Base-by-base conservation (phyloP, 2,329 filamentous ascomycete genomes). In the Acrodontium crateriforme region DNA sequence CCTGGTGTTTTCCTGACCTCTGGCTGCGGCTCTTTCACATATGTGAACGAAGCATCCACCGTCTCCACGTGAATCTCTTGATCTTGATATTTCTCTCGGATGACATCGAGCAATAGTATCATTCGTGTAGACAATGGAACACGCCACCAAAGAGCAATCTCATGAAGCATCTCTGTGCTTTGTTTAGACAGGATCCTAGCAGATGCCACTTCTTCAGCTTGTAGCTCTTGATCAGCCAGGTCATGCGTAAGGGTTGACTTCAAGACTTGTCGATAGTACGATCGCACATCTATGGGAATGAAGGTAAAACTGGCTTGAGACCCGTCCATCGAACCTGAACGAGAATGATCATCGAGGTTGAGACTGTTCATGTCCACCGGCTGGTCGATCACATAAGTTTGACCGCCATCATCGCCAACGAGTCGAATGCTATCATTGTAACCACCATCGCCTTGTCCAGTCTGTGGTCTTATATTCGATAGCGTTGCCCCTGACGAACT, bases 71-170 rank as follows among this genome's bases (percentile, higher is more conserved):
- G 69, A 32, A 93, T 73, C 45, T 92, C 79, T 39, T 81, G 74
- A 40, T 92, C 78, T 24, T 83, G 60, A 47, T 84, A 95, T 52
- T 89, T 89, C 44, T 84, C 78, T 13, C 77, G 69, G 5, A 83
- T 69, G 31, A 91, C 79, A 56, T 95, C 89, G 18, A 95, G 59
- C 44, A 93, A 76, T 5, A 87, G 58, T 5, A 92, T 73, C 28
- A 83, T 65, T 24, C 84, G 71, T 3, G 83, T 82, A 46, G 76
- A 83, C 39, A 78, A 74, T 2, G 87, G 84, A 36, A 98, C 68
- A 27, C 89, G 76, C 89, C 89, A 98, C 45, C 85, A 74, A 37
- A 83, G 62, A 34, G 78, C 81, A 32, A 94, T 67, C 52, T 95
- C 87, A 35, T 78, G 79, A 37, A 98, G 57, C 24, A 98, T 61